Evolutionary conservation across 169 alveolate species (phyloP).

Genomic region (Perkinsus olseni): DNA sequence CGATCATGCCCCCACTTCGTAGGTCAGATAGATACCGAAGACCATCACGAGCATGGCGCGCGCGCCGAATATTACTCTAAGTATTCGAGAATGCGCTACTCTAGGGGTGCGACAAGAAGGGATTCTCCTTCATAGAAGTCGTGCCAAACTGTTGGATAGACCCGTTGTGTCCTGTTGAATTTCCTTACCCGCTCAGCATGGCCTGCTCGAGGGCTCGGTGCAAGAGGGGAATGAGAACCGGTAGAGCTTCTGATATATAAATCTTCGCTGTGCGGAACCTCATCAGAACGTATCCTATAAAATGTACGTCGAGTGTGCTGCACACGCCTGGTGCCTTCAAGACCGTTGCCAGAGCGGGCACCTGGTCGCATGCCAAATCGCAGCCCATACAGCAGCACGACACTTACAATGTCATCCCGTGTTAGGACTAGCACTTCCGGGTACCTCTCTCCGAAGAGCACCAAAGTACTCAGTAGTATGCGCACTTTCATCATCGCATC

Average conservation of each 20-base stretch:
- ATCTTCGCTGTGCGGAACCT: not conserved
- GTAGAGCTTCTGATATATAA: not conserved
- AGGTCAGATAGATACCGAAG: too few species aligned
- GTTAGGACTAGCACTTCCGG: not conserved
- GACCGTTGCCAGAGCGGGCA: not conserved
- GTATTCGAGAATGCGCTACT: too few species aligned
- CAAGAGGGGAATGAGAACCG: not conserved
- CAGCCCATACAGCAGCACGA: too few species aligned
- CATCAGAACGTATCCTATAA: not conserved
- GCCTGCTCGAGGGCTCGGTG: not conserved
- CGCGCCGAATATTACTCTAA: too few species aligned
- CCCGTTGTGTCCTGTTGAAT: too few species aligned
- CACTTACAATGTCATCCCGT: not conserved
- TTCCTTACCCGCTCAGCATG: not conserved
- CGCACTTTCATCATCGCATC: not conserved
- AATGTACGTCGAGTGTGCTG: not conserved
- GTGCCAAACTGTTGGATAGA: too few species aligned
- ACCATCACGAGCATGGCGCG: too few species aligned
- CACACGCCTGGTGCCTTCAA: not conserved
- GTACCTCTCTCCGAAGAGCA: not conserved
- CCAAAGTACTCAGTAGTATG: not conserved
- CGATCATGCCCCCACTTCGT: too few species aligned
- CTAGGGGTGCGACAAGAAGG: too few species aligned
- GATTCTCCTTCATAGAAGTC: too few species aligned
- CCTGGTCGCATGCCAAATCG: not conserved